Conservation (phyloP, 495 filamentous ascomycete genomes). For the Aspergillus kassunensis region DNA sequence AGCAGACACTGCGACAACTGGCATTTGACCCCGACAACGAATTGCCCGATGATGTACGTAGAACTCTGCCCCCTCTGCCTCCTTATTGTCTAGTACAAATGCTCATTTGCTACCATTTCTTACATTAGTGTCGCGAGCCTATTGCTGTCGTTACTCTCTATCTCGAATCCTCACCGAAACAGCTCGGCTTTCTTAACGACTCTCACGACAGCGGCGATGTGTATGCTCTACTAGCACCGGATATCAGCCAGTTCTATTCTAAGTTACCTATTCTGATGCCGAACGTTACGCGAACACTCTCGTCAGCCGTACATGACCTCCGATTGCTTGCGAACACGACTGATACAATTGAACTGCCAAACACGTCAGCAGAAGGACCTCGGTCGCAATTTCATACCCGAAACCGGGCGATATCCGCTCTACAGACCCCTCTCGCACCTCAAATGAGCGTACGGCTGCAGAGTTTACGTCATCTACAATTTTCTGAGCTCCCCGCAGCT, state of each 20-base stretch:
- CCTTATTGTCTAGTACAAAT: not conserved
- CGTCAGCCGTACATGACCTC: constrained; percentile 25
- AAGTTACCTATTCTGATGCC: constrained; percentile 27
- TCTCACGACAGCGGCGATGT: constrained; percentile 17
- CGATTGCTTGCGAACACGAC: constrained; percentile 26
- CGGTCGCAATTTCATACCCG: constrained; percentile 27
- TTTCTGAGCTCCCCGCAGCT: constrained; percentile 31
- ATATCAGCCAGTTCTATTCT: constrained; percentile 37
- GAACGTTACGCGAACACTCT: constrained; percentile 26
- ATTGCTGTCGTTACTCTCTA: constrained; percentile 36
- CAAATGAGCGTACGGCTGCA: constrained; percentile 27
- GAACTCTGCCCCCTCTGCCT: not conserved
- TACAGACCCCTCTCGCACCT: constrained; percentile 23
- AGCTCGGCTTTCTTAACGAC: constrained; percentile 23
- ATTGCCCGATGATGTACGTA: constrained; percentile 32
- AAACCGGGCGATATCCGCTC: constrained; percentile 23
- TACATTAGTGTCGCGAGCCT: constrained; percentile 33
- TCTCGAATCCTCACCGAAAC: constrained; percentile 30
- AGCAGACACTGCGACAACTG: constrained; percentile 28
- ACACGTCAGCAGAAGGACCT: constrained; percentile 1
- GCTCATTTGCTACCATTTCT: not conserved
- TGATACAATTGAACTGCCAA: not conserved
- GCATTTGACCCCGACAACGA: constrained; percentile 33
- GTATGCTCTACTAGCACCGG: constrained; percentile 32
- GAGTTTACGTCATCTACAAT: constrained; percentile 26